A percentile compares a stretch with the other conserved stretches of the same genome.
Evolutionary conservation across 1,284 basidiomycete species (phyloP).

Genomic region (Cryptococcus amylolentus): DNA sequence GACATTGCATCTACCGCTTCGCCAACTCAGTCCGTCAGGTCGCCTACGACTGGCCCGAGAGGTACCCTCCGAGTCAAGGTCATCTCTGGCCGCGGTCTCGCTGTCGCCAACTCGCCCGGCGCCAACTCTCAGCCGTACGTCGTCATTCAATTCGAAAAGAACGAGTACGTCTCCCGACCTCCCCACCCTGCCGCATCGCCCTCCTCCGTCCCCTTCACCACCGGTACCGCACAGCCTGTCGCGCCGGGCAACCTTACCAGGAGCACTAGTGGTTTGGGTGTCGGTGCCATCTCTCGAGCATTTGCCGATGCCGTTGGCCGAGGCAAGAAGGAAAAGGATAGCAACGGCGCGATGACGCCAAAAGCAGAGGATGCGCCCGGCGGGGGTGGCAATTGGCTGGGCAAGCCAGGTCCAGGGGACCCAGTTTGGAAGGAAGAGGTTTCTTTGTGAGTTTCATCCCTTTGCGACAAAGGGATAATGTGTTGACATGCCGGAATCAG

Average conservation of each 20-base stretch:
- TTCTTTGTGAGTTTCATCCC: slow-evolving; percentile 69
- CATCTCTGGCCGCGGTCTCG: slow-evolving; percentile 84
- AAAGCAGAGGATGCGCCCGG: slow-evolving; percentile 31
- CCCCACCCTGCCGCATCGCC: slow-evolving; percentile 53
- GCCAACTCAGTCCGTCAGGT: background rate
- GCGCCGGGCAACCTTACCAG: slow-evolving; percentile 32
- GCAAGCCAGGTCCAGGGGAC: slow-evolving; percentile 58
- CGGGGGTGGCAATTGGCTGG: slow-evolving; percentile 30
- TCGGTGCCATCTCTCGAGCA: slow-evolving; percentile 58
- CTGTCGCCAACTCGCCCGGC: slow-evolving; percentile 59
- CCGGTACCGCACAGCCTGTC: slow-evolving; percentile 37
- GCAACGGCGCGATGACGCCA: slow-evolving; percentile 45
- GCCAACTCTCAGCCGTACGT: slow-evolving; percentile 75
- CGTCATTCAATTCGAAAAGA: slow-evolving; percentile 98
- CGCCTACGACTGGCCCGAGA: slow-evolving; percentile 42
- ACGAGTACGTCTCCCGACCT: slow-evolving; percentile 93
- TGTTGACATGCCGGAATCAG: slow-evolving; percentile 51
- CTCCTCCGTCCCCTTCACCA: slow-evolving; percentile 42
- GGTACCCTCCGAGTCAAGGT: slow-evolving; percentile 92
- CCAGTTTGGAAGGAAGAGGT: slow-evolving; percentile 99
- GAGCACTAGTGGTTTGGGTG: slow-evolving; percentile 55
- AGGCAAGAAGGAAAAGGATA: slow-evolving; percentile 47
- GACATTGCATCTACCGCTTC: background rate
- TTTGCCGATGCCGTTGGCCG: slow-evolving; percentile 53
- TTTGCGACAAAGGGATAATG: background rate